phyloP scores from a whole-genome alignment of 176 grass and related monocot species.

The Avena atlantica region DNA sequence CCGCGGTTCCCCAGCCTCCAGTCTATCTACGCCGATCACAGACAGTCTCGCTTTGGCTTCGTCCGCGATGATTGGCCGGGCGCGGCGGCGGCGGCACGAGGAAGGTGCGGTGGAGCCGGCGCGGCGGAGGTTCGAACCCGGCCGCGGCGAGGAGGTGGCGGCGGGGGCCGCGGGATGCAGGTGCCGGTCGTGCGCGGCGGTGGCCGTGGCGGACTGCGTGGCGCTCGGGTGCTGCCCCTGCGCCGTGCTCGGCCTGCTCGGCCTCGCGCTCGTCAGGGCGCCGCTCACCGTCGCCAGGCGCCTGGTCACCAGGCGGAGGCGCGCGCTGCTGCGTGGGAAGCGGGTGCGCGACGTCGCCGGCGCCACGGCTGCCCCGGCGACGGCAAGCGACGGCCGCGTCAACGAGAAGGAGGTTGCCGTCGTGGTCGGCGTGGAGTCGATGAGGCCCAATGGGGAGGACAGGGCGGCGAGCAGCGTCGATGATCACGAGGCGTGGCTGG shows the following conservation, averaged over 20 bases:
- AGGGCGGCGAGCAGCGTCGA: not conserved
- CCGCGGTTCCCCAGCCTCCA: not conserved
- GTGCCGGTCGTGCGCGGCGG: slow-evolving; percentile 74
- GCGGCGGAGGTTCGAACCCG: not conserved
- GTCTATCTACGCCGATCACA: not conserved
- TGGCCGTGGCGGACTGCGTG: slow-evolving; percentile 65
- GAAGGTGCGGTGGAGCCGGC: not conserved
- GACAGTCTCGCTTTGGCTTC: not conserved
- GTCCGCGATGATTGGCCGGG: slow-evolving; percentile 36
- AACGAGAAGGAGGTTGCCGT: not conserved
- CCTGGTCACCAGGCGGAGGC: slow-evolving; percentile 29
- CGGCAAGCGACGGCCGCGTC: too few relatives aligned
- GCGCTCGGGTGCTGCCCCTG: slow-evolving; percentile 84
- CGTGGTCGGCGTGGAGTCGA: not conserved
- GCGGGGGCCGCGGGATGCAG: slow-evolving; percentile 33
- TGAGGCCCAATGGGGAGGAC: not conserved
- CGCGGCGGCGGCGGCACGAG: not conserved
- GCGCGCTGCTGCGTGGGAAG: slow-evolving; percentile 29
- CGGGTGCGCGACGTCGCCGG: slow-evolving; percentile 49
- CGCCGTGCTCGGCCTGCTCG: slow-evolving; percentile 58
- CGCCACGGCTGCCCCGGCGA: not conserved
- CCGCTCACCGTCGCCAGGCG: slow-evolving; percentile 55
- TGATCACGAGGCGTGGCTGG: slow-evolving; percentile 44
- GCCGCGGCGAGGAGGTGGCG: not conserved
- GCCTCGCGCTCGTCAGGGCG: slow-evolving; percentile 62